Evolutionary conservation across 202 grass and related monocot genomes (phyloP), one percentile per base, ranked within the genome.

Genomic region (Zizania palustris): DNA sequence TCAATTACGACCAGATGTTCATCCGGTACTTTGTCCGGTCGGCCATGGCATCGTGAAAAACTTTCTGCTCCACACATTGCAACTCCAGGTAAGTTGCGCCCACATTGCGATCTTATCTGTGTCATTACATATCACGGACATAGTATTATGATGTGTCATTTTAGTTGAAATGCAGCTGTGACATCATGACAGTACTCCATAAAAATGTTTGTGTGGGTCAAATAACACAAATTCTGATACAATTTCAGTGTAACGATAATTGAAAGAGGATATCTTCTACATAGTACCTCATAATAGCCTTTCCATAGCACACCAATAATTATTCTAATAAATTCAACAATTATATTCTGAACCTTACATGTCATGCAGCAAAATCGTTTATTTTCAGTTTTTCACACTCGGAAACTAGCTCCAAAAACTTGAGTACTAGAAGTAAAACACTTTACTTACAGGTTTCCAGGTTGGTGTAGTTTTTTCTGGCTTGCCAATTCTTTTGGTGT

Each of bases 301-400:
- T 80, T 63, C 36, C 16, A 62, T 44, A 16, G 13, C 50, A 49
- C 45, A 57, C 20, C 58, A 72, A 46, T 8, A 59, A 60, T 60
- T 51, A 4, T 53, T 76, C n/a, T 19, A 54, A 53, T 40, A 65
- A 77, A 77, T 19, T 19, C 28, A 48, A 37, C 10, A 63, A 9
- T 15, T 45, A 60, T 28, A 58, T 69, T 46, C 3, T 48, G 41
- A 69, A 69, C 44, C 16, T 45, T 78, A 34, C 37, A 57, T 22
- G 20, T 57, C 63, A 57, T 45, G 51, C 64, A 70, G 59, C 69
- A 34, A 42, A 60, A 54, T 18, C 40, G 57, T 42, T 72, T 51
- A 28, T 72, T 41, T 12, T n/a, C n/a, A n/a, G n/a, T n/a, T n/a
- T n/a, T n/a, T 53, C 40, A 44, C 57, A 62, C 37, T 28, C 9